A percentile compares a stretch with the other conserved stretches of the same genome.
Conservation (phyloP, 768 basidiomycete genomes). For the Clathrus columnatus region DNA sequence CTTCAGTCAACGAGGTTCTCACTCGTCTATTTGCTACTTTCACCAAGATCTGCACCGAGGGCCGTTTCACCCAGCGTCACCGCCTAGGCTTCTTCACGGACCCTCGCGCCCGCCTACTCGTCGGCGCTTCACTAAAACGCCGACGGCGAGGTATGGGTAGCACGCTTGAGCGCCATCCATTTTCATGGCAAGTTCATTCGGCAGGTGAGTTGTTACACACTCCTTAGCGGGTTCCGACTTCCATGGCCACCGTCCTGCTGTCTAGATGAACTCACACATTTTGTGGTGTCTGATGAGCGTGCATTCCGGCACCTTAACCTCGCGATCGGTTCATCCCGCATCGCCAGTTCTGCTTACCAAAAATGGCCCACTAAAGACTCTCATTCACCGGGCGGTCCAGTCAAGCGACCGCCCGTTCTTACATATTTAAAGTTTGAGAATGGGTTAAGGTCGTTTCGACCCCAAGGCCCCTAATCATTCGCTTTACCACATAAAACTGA, state of each 20-base stretch:
- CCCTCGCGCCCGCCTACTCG: conserved; percentile 69
- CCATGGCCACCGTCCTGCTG: conserved; percentile 85
- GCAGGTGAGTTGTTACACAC: conserved; percentile 87
- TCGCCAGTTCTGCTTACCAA: conserved; percentile 68
- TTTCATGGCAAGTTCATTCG: conserved; percentile 88
- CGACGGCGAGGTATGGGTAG: conserved; percentile 78
- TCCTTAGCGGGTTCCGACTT: conserved; percentile 81
- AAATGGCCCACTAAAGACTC: conserved; percentile 68
- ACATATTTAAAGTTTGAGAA: conserved; percentile 64
- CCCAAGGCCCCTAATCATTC: conserved; percentile 90
- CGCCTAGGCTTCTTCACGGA: conserved; percentile 72
- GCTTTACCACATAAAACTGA: conserved; percentile 58
- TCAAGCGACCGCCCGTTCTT: conserved; percentile 44
- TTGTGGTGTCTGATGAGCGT: conserved; percentile 79
- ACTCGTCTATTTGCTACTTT: conserved; percentile 86
- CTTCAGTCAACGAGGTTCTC: too few species aligned
- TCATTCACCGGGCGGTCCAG: conserved; percentile 48
- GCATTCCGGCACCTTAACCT: conserved; percentile 77
- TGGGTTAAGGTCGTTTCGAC: conserved; percentile 85
- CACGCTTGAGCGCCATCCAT: conserved; percentile 85
- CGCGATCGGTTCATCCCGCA: conserved; percentile 63
- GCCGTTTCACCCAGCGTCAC: conserved; percentile 65
- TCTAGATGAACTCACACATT: conserved; percentile 81
- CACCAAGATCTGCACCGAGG: conserved; percentile 84
- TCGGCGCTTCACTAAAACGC: conserved; percentile 46